A percentile compares a stretch with the other conserved stretches of the same genome.
Conservation (phyloP, 768 basidiomycete genomes). For the Amyloporia xantha region DNA sequence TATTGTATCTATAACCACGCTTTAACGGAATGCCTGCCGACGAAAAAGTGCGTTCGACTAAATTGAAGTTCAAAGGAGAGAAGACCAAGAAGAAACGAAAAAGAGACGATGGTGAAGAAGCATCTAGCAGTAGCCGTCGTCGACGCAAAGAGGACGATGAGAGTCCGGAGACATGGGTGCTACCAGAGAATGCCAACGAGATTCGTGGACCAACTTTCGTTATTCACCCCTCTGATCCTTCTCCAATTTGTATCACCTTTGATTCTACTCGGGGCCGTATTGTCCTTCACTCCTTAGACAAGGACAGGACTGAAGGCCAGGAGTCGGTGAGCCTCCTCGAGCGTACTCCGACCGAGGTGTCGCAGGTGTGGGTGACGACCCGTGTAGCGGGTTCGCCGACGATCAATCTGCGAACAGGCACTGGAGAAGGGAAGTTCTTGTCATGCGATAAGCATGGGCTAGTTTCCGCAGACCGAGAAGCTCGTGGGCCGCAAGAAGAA, state of each 20-base stretch:
- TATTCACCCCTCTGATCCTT: slow-evolving; percentile 74
- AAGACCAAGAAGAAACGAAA: slow-evolving; percentile 80
- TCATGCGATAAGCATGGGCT: slow-evolving; percentile 84
- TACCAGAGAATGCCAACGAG: slow-evolving; percentile 63
- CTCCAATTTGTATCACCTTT: slow-evolving; percentile 70
- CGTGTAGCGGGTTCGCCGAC: slow-evolving; percentile 79
- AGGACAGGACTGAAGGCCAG: slow-evolving; percentile 45
- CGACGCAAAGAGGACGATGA: slow-evolving; percentile 52
- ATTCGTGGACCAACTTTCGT: slow-evolving; percentile 87
- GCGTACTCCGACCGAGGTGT: slow-evolving; percentile 70
- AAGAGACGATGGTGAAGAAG: slow-evolving; percentile 45
- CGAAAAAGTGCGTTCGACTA: slow-evolving; percentile 55
- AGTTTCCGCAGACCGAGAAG: slow-evolving; percentile 79
- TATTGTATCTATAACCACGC: not conserved
- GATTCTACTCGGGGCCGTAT: slow-evolving; percentile 71
- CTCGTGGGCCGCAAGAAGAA: slow-evolving; percentile 89
- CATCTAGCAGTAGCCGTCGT: slow-evolving; percentile 35
- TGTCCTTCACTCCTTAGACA: slow-evolving; percentile 58
- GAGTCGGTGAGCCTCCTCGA: slow-evolving; percentile 47
- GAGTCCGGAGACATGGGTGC: slow-evolving; percentile 72
- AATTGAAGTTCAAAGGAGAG: slow-evolving; percentile 87
- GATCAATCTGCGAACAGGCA: slow-evolving; percentile 80
- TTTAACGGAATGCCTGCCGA: slow-evolving; percentile 29
- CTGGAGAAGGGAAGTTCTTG: slow-evolving; percentile 86
- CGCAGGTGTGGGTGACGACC: slow-evolving; percentile 89